Evolutionary conservation across 164 flowering plant genomes (phyloP).

Genomic region (Vitis labrusca): DNA sequence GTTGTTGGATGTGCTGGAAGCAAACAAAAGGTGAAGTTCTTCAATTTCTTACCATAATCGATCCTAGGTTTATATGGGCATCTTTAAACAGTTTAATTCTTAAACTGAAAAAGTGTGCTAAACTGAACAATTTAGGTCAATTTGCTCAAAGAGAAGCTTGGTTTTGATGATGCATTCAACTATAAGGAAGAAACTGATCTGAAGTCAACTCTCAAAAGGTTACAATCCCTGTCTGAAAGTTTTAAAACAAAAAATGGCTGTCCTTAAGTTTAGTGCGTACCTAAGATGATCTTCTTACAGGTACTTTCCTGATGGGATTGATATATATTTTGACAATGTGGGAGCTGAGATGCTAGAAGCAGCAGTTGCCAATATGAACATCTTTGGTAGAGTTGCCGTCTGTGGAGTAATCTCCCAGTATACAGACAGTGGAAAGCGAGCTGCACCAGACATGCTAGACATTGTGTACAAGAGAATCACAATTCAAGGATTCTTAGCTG

Average conservation of each 20-base stretch:
- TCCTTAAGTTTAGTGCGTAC: not conserved
- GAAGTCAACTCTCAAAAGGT: conserved; percentile 61
- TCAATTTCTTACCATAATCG: no score
- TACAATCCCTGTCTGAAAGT: not conserved
- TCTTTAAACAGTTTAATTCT: not conserved
- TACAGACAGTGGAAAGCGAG: conserved; percentile 29
- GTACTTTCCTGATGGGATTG: conserved; percentile 80
- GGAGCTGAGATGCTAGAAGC: conserved; percentile 79
- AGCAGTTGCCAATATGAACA: conserved; percentile 68
- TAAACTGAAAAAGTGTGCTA: not conserved
- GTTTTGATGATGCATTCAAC: conserved; percentile 87
- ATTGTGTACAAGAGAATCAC: conserved; percentile 58
- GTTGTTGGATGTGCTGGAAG: conserved; percentile 80
- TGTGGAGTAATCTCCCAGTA: conserved; percentile 75
- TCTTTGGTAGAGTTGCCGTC: conserved; percentile 56
- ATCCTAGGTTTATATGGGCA: no score
- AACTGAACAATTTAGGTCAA: conserved; percentile 41
- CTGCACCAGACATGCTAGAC: conserved; percentile 53
- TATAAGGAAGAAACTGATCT: conserved; percentile 76
- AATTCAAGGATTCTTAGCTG: conserved; percentile 59
- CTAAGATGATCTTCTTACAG: conserved; percentile 21
- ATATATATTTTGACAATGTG: conserved; percentile 82
- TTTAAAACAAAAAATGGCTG: not conserved
- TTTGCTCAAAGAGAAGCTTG: conserved; percentile 62
- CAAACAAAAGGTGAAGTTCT: conserved; percentile 51